Base-by-base conservation (phyloP, 768 basidiomycete species). In the Boletus tylopilopsis region DNA sequence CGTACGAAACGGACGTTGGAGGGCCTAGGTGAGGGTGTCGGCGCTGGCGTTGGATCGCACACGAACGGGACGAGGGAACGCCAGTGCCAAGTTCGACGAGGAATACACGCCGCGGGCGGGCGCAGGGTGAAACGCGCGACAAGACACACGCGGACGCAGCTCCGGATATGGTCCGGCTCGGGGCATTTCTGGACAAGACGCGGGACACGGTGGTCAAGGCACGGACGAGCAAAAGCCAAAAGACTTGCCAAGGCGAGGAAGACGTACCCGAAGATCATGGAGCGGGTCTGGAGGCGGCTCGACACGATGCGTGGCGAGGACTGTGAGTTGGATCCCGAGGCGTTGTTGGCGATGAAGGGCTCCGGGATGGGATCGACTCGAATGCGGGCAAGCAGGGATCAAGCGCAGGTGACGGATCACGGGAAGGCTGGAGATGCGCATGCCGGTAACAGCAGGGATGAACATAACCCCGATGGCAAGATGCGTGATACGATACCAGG, bases 141-240 rank as follows among this genome's bases (percentile, higher is more conserved):
- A 35, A 45, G 27, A 36, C 30, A 21, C 35, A 4, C 6, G 11
- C 11, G 16, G 40, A 42, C 6, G 32, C 27, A 21, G 35, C 45
- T 29, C 50, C 45, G 12, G 50, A 56, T 18, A 37, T 51, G 29
- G 44, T 25, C n/a, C 43, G 24, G 18, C 42, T 63, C 5, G 60
- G 46, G 4, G 53, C 48, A 42, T 46, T 44, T 12, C 56, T 63
- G 36, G 60, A 64, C 43, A 38, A 50, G 47, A 54, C 50, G 9
- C 61, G 50, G 4, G 55, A 63, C 27, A 46, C 47, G 54, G 50
- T 60, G 16, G 48, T 51, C 21, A 47, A 51, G 19, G n/a, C n/a
- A n/a, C 58, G 49, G 45, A 50, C 37, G 43, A 47, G 50, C 39
- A 39, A 43, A 15, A 43, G 45, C 1, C 56, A 64, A 32, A 44